Conservation (phyloP, 768 basidiomycete species). For the Inosperma sp. region DNA sequence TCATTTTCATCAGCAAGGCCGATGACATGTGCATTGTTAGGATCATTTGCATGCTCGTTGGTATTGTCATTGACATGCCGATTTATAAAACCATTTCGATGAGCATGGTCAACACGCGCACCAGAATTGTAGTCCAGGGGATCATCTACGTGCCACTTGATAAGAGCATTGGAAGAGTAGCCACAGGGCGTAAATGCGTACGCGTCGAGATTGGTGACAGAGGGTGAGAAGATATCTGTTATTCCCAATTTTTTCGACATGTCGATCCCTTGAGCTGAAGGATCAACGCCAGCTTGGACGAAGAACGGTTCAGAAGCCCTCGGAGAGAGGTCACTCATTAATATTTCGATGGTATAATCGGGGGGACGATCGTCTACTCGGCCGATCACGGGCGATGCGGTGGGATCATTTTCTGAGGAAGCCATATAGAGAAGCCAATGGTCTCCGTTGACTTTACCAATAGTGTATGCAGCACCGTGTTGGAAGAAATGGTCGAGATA, state of each 20-base stretch:
- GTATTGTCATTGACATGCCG: too few species aligned
- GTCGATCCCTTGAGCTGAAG: slow-evolving; percentile 50
- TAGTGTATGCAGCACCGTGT: slow-evolving; percentile 89
- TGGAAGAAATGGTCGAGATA: slow-evolving; percentile 88
- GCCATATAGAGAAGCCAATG: slow-evolving; percentile 98
- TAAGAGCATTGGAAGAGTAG: slow-evolving; percentile 90
- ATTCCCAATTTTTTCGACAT: slow-evolving; percentile 77
- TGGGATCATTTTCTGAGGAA: slow-evolving; percentile 39
- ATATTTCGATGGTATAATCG: slow-evolving; percentile 96
- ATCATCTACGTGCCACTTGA: slow-evolving; percentile 56
- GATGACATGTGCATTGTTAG: too few species aligned
- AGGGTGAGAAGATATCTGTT: slow-evolving; percentile 70
- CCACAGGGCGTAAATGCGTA: slow-evolving; percentile 95
- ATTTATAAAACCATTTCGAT: too few species aligned
- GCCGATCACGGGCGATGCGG: slow-evolving; percentile 12
- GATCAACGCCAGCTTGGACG: slow-evolving; percentile 32
- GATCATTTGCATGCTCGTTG: too few species aligned
- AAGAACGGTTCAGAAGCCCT: slow-evolving; percentile 72
- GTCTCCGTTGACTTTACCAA: slow-evolving; percentile 97
- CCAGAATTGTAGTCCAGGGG: slow-evolving; percentile 21
- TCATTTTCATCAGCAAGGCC: too few species aligned
- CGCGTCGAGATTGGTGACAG: slow-evolving; percentile 81
- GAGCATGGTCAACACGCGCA: slow-evolving; percentile 4
- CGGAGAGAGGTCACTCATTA: slow-evolving; percentile 88
- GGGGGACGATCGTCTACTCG: slow-evolving; percentile 31